phyloP scores from a whole-genome alignment of 352 stramenopile species.

The Globisporangium solare region DNA sequence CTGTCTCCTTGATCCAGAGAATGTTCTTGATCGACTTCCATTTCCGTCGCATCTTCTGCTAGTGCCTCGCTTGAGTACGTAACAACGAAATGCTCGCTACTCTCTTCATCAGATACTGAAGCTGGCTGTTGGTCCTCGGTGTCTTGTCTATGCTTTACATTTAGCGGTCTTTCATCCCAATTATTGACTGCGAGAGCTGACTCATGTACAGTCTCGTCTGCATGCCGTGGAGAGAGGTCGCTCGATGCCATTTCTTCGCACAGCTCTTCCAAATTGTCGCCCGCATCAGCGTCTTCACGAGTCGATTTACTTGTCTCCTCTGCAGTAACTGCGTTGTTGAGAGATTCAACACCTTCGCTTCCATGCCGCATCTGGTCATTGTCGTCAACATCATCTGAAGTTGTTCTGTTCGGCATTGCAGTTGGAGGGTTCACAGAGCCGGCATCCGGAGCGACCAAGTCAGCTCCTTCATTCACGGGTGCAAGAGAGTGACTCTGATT shows the following conservation, averaged over 20 bases:
- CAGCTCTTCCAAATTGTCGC: background rate
- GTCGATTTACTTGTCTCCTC: background rate
- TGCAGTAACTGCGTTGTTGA: background rate
- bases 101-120: constrained; percentile 2
- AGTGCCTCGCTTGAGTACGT: background rate
- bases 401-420: background rate
- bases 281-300: background rate
- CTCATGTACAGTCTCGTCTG: background rate
- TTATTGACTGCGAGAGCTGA: background rate
- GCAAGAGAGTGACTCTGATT: too few species aligned
- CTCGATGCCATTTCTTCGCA: constrained; percentile 6
- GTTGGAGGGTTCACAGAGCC: background rate
- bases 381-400: constrained; percentile 1
- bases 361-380: background rate
- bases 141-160: background rate
- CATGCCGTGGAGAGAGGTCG: background rate
- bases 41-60: background rate
- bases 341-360: too few species aligned
- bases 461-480: too few species aligned
- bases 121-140: background rate
- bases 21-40: background rate
- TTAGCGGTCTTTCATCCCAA: background rate
- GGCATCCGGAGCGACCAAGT: background rate
- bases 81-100: background rate
- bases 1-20: background rate